Evolutionary conservation across 176 grass and related monocot species (phyloP).

Genomic region (Chrysopogon serrulatus): DNA sequence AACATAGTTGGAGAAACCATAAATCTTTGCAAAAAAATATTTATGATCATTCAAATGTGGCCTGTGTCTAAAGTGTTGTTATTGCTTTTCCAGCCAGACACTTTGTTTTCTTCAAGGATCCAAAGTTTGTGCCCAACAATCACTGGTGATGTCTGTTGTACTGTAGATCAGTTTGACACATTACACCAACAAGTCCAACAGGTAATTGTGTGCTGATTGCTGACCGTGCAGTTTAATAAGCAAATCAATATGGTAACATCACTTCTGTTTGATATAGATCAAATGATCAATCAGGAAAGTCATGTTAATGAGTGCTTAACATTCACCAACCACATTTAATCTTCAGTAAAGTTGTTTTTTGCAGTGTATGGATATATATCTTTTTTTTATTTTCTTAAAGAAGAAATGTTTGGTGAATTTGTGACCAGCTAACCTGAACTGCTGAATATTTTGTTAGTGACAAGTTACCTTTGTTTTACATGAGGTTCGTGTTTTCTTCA

Average conservation of each 20-base stretch:
- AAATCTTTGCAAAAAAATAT: constrained; percentile 10
- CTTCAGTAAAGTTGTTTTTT: background rate
- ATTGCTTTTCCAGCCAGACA: constrained; percentile 70
- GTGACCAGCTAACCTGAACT: background rate
- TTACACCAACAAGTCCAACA: constrained; percentile 88
- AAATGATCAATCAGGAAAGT: background rate
- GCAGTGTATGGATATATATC: background rate
- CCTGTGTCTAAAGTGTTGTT: constrained; percentile 24
- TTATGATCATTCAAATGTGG: background rate
- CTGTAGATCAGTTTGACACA: constrained; percentile 76
- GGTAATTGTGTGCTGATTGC: constrained; percentile 39
- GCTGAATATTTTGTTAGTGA: background rate
- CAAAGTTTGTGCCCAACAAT: constrained; percentile 99
- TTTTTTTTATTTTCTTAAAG: background rate
- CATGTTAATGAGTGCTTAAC: background rate
- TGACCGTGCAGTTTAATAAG: constrained; percentile 19
- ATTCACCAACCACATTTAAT: background rate
- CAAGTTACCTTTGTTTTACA: background rate
- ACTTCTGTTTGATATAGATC: constrained; percentile 8
- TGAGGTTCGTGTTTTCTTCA: background rate
- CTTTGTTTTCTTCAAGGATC: constrained; percentile 82
- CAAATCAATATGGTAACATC: background rate
- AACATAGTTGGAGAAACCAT: constrained; percentile 17
- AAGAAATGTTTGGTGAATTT: constrained; percentile 18
- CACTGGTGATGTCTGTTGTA: constrained; percentile 78